A percentile compares a stretch with the other conserved stretches of the same genome.
Evolutionary conservation across 495 filamentous ascomycete species (phyloP).

Genomic region (Diplogelasinospora grovesii): DNA sequence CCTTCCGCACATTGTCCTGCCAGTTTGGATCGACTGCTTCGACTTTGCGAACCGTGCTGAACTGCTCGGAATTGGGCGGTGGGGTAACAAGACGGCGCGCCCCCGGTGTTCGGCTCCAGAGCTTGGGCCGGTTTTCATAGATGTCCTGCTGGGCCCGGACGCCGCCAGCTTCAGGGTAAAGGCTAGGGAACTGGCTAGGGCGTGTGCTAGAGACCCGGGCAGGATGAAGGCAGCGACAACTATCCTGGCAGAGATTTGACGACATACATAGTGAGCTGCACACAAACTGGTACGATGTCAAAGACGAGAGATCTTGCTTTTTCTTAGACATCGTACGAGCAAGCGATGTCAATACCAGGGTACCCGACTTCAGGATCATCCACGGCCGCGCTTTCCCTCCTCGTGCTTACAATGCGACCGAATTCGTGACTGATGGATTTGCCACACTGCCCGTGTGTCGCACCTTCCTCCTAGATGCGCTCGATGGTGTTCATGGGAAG

Average conservation of each 20-base stretch:
- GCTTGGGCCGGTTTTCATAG: slow-evolving; percentile 15
- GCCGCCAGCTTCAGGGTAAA: slow-evolving; percentile 8
- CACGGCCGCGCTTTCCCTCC: too few species aligned
- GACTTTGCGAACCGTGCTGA: slow-evolving; percentile 48
- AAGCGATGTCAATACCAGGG: too few species aligned
- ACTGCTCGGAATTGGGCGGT: slow-evolving; percentile 43
- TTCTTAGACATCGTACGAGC: too few species aligned
- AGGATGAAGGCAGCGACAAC: slow-evolving; percentile 16
- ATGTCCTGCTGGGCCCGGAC: slow-evolving; percentile 16
- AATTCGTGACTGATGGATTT: too few species aligned
- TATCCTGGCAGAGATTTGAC: slow-evolving; percentile 17
- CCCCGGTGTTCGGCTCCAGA: slow-evolving; percentile 9
- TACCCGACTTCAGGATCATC: too few species aligned
- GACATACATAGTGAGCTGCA: too few species aligned
- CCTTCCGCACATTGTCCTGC: slow-evolving; percentile 44
- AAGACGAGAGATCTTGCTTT: too few species aligned
- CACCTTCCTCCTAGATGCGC: too few species aligned
- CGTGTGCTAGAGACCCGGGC: slow-evolving; percentile 12
- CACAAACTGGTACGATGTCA: too few species aligned
- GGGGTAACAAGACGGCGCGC: slow-evolving; percentile 28
- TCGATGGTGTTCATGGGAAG: too few species aligned
- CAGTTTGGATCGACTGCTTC: slow-evolving; percentile 49
- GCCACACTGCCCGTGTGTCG: too few species aligned
- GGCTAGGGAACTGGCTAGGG: slow-evolving; percentile 17
- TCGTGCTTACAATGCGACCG: too few species aligned